These are phyloP conservation scores for Ambispora gerdemannii DNA, from an alignment of 192 early-diverging fungal genomes.

Conservation along the genomic window DNA sequence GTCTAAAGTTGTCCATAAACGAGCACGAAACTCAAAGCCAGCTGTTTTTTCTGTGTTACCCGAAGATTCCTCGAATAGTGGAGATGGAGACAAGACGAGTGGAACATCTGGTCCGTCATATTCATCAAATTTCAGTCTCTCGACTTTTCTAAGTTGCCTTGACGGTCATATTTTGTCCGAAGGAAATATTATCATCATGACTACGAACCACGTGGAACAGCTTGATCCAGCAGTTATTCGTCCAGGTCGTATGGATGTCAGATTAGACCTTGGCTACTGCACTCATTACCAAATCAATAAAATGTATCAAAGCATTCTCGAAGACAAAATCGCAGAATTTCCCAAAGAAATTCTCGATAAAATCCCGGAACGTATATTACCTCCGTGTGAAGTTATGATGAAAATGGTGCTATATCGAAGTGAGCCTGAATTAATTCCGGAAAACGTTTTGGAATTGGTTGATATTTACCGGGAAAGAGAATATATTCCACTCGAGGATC, in stretches of 20 bases:
- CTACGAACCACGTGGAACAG: constrained; percentile 57
- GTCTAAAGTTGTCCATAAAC: constrained; percentile 41
- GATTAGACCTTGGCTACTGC: constrained; percentile 51
- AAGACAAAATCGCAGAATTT: constrained; percentile 26
- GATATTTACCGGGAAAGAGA: background rate
- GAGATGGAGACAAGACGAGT: background rate
- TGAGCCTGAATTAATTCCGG: constrained; percentile 22
- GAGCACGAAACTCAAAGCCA: constrained; percentile 32
- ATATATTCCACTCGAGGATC: background rate
- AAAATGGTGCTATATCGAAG: constrained; percentile 51
- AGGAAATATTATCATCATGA: constrained; percentile 62
- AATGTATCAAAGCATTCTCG: constrained; percentile 49
- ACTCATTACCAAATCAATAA: constrained; percentile 56
- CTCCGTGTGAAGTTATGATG: constrained; percentile 60
- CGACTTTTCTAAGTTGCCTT: constrained; percentile 51
- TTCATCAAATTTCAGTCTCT: constrained; percentile 36
- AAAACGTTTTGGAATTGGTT: constrained; percentile 30
- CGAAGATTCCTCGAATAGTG: background rate
- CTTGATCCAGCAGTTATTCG: constrained; percentile 61
- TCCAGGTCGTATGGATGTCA: constrained; percentile 60
- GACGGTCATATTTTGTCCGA: constrained; percentile 60
- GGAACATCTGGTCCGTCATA: background rate
- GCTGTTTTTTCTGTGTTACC: background rate
- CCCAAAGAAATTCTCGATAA: constrained; percentile 15
- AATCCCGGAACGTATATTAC: constrained; percentile 48